Base-by-base conservation (phyloP, 805 yeast genomes). In the Yamadazyma kitorensis region DNA sequence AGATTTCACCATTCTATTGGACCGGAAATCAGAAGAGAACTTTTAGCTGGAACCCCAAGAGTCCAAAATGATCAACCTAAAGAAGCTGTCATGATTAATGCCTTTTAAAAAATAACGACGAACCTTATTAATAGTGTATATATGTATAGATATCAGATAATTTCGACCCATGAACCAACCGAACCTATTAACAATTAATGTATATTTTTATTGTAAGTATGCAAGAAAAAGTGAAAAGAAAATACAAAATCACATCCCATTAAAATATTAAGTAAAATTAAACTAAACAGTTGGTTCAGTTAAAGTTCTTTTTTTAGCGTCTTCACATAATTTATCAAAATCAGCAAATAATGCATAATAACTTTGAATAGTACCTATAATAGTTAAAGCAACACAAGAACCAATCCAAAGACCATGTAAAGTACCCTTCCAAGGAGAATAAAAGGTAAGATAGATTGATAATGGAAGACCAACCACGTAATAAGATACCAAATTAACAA, bases 21-120 rank as follows among this genome's bases (percentile, higher is more conserved):
- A 2, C 95, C 95, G 3, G 98, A 91, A 57, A 87, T 91, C 34
- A 78, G 98, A 64, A 78, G 97, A 52, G 98, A 93, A 57, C 70
- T 93, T 44, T 64, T 85, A 44, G 95, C 96, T 14, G 98, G 98
- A 37, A 72, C 70, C 29, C 76, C 86, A 34, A 78, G 93, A 64
- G 68, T 70, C 29, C 52, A 54, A 23, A 44, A 51, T 17, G 40
- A 43, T n/a, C 43, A 49, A 13, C 30, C 41, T 3, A 56, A 58
- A 32, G 68, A 63, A 33, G 63, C 64, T 5, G 47, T 51, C 12
- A 64, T 65, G 70, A 54, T 55, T 26, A 65, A 64, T 46, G 70
- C 68, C 10, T 64, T 64, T 39, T 49, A 43, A 41, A 24, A 12
- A n/a, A n/a, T n/a, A n/a, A n/a, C n/a, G n/a, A n/a, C n/a, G n/a